Evolutionary conservation across 345 rosid species (phyloP), one percentile per base, ranked within the genome.

Genomic region (Euphorbia tirucalli): DNA sequence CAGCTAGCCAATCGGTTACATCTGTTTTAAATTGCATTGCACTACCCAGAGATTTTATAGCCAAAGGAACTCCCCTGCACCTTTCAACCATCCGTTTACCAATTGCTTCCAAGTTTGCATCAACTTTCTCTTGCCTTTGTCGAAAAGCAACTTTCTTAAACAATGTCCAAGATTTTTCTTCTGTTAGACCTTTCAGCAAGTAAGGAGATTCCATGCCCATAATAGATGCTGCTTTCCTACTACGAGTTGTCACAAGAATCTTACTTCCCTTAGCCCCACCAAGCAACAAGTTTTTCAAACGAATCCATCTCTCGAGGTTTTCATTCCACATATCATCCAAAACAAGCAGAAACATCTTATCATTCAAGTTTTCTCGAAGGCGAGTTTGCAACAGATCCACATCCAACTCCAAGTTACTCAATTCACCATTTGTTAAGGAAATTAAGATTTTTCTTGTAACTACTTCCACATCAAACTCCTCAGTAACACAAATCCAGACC

Each of bases 61-160:
- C 80, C 28, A 80, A 25, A 16, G 83, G 83, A 25, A 75, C 72
- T 0, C 83, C 80, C 9, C n/a, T 49, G 25, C 80, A 80, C 52
- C 64, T 76, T 1, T 16, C 35, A 1, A 73, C 77, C 22, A 80
- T 60, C 66, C 68, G 62, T 18, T 54, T 35, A 3, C 75, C 80
- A 0, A 73, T 70, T 7, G 16, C 60, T 61, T 49, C 61, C 16
- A 80, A 66, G 32, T 70, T 57, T 18, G 60, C 57, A 30, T 62
- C 27, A 18, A 43, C 49, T 14, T 14, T 44, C 7, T 27, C 61
- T 6, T 59, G 59, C 7, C 72, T 35, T 11, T 55, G 56, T 4
- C 21, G 55, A 28, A 76, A 80, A 0, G 70, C 76, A 9, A 49
- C 30, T 44, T 65, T 46, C 31, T 32, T 60, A 24, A 76, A 69